Evolutionary conservation across 306 rosid genomes (phyloP), one percentile per base, ranked within the genome.

Genomic region (Dicorynia guianensis): DNA sequence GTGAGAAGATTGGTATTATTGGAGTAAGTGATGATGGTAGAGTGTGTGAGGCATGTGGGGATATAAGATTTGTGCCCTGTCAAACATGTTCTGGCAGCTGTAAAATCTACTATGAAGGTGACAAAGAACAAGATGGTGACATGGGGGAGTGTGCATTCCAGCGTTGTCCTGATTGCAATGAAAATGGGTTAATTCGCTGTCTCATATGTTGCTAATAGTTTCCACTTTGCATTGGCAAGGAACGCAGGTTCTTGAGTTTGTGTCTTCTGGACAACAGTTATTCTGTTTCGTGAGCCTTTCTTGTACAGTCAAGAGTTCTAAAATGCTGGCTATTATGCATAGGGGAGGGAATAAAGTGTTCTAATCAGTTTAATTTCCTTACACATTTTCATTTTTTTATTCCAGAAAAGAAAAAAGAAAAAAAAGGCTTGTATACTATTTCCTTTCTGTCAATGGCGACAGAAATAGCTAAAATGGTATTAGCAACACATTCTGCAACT

Each of bases 71-170:
- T 85, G 88, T 92, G 80, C 99, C 97, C 25, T 95, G 99, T 76
- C 91, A 87, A 79, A 86, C 93, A 13, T 92, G 99, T 59, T 82
- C 72, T n/a, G 99, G 99, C 56, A 95, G 99, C 78, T 95, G 99
- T 80, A 95, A 95, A 83, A 86, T 92, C 34, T 95, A 78, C 11
- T 72, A 69, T 15, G 82, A 77, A 4, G 83, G 68, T 3, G 88
- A 86, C 5, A 88, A 78, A 9, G 36, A 63, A 4, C 79, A 83
- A 4, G 83, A 81, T 55, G 67, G 47, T 47, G 91, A 84, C 12
- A 66, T 53, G 20, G 83, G 67, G 34, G 88, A 76, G 4, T 87
- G 40, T 67, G 97, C 98, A 17, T 90, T 92, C 63, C 91, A 90
- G 20, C 89, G 98, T 11, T 96, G 98, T 69, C 85, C 89, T 7